Evolutionary conservation across 2,329 filamentous ascomycete species (phyloP).

Genomic region (Drechslerella dactyloides): DNA sequence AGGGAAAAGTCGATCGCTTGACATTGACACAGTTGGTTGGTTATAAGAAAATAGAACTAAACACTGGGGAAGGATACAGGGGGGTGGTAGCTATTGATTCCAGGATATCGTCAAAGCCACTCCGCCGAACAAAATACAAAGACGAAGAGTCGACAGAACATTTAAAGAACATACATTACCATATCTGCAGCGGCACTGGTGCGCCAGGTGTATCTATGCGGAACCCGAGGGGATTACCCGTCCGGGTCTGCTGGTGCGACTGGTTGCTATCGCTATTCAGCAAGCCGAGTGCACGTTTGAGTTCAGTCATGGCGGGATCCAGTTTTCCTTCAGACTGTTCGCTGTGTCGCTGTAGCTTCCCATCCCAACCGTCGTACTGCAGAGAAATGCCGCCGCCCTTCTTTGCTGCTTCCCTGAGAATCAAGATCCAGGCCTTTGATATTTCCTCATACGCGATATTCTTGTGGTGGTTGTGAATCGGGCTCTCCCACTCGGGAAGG

Average conservation of each 20-base stretch:
- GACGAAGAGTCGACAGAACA: not conserved
- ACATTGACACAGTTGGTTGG: too few relatives aligned
- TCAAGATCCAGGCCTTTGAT: conserved; percentile 87
- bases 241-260: conserved; percentile 37
- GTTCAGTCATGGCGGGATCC: conserved; percentile 70
- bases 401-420: conserved; percentile 89
- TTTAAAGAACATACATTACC: conserved; percentile 36
- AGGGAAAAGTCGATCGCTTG: too few relatives aligned
- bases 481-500: conserved; percentile 88
- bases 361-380: conserved; percentile 90
- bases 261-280: conserved; percentile 44
- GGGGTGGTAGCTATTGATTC: too few relatives aligned
- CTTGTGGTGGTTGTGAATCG: conserved; percentile 88
- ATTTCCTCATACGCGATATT: conserved; percentile 97
- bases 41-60: too few relatives aligned
- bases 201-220: conserved; percentile 53
- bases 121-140: conserved; percentile 8
- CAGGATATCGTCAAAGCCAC: not conserved
- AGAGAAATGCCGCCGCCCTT: conserved; percentile 86
- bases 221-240: conserved; percentile 49
- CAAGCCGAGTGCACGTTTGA: conserved; percentile 52
- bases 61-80: too few relatives aligned
- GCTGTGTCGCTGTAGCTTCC: conserved; percentile 84
- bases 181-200: conserved; percentile 53
- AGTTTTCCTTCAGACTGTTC: conserved; percentile 82